These are phyloP conservation scores for Climacium dendroides DNA, from an alignment of 225 moss, liverwort and hornwort species.

Conservation along the genomic window DNA sequence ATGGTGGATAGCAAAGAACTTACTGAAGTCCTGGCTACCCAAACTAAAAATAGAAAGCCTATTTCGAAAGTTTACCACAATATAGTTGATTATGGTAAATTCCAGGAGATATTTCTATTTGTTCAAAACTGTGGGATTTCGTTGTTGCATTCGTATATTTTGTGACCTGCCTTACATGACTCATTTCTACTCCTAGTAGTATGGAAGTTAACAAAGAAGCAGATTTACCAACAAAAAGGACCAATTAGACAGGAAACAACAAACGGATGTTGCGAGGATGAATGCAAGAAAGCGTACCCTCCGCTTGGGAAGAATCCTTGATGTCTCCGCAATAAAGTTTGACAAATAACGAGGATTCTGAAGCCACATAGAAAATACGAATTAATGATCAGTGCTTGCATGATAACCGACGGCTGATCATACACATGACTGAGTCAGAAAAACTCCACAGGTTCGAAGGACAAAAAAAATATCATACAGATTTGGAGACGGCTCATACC, in stretches of 20 bases:
- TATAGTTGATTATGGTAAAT: background rate
- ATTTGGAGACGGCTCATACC: constrained; percentile 15
- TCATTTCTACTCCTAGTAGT: background rate
- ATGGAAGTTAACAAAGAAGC: background rate
- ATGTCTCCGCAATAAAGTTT: constrained; percentile 79
- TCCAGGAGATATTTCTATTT: background rate
- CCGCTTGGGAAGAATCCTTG: constrained; percentile 78
- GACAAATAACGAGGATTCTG: constrained; percentile 93
- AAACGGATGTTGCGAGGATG: background rate
- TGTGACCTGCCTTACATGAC: background rate
- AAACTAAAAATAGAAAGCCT: background rate
- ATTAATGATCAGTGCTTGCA: background rate
- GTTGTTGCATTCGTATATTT: background rate
- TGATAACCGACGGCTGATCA: background rate
- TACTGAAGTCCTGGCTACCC: background rate
- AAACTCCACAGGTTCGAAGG: background rate
- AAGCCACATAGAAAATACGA: background rate
- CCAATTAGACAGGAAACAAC: background rate
- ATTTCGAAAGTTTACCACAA: background rate
- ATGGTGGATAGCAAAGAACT: background rate
- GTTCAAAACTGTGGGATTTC: background rate
- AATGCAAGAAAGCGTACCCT: constrained; percentile 31
- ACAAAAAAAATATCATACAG: background rate
- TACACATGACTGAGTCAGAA: background rate
- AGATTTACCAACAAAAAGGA: background rate